phyloP scores from a whole-genome alignment of 129 eudicot genomes.

The Helianthus tuberosus region DNA sequence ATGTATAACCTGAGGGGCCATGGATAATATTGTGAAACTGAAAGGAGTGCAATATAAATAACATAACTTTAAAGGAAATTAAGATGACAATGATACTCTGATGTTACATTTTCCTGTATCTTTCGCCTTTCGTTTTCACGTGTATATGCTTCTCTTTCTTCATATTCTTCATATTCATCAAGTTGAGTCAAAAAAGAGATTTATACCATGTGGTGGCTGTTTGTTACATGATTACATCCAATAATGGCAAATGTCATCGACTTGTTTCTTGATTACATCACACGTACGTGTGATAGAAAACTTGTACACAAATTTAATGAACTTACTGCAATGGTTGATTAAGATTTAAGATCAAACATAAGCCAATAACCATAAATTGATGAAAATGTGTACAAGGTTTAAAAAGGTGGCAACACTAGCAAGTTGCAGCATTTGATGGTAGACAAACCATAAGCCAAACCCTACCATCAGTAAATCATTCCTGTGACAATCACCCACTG shows the following conservation, averaged over 20 bases:
- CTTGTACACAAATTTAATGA: neutral
- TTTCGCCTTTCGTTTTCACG: no score
- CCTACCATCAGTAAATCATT: slow-evolving; percentile 20
- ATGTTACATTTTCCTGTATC: no score
- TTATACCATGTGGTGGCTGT: neutral
- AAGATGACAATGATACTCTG: neutral
- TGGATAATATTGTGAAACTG: neutral
- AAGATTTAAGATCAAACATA: neutral
- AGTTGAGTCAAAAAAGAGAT: neutral
- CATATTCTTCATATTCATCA: neutral
- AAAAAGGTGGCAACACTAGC: slow-evolving; percentile 3
- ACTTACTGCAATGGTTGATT: slow-evolving; percentile 6
- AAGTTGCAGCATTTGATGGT: slow-evolving; percentile 12
- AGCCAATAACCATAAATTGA: slow-evolving; percentile 8
- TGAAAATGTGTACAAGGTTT: slow-evolving; percentile 9
- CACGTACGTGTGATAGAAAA: neutral
- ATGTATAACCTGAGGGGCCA: neutral
- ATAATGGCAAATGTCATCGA: neutral
- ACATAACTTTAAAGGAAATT: neutral
- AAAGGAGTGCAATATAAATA: neutral
- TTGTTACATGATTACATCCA: neutral
- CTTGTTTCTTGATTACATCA: neutral
- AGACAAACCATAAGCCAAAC: slow-evolving; percentile 15
- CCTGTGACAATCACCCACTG: neutral
- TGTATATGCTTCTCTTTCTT: neutral